A percentile compares a stretch with the other conserved stretches of the same genome.
These are phyloP conservation scores for Roridomyces roridus DNA, from an alignment of 768 basidiomycete species.

Conservation along the genomic window DNA sequence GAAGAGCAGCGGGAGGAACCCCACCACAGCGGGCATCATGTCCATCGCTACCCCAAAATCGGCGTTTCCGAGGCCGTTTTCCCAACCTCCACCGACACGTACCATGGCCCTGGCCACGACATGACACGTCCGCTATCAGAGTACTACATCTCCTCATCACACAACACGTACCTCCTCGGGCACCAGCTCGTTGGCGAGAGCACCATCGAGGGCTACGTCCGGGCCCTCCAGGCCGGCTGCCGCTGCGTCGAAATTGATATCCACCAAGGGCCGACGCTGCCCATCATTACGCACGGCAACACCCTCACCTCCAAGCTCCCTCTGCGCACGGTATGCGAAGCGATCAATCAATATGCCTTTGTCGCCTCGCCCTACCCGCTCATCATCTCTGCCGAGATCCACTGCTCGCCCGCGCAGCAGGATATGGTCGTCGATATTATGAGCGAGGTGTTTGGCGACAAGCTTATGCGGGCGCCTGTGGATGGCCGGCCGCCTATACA, in stretches of 20 bases:
- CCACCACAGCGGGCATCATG: slow-evolving; percentile 50
- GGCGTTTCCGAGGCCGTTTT: not conserved
- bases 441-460: slow-evolving; percentile 52
- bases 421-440: slow-evolving; percentile 55
- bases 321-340: slow-evolving; percentile 81
- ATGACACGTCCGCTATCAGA: slow-evolving; percentile 90
- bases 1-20: slow-evolving; percentile 35
- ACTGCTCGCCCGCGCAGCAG: slow-evolving; percentile 72
- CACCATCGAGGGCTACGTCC: slow-evolving; percentile 86
- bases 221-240: slow-evolving; percentile 86
- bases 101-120: slow-evolving; percentile 62
- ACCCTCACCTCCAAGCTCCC: slow-evolving; percentile 90
- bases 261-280: slow-evolving; percentile 84
- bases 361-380: slow-evolving; percentile 93
- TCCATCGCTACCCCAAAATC: not conserved
- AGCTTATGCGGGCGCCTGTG: slow-evolving; percentile 37
- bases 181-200: slow-evolving; percentile 80
- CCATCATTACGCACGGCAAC: slow-evolving; percentile 92
- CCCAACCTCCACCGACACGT: slow-evolving; percentile 31
- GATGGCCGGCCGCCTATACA: slow-evolving; percentile 55
- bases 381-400: slow-evolving; percentile 97
- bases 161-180: slow-evolving; percentile 88
- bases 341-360: slow-evolving; percentile 93
- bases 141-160: slow-evolving; percentile 90
- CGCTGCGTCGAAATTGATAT: slow-evolving; percentile 93